A percentile compares a stretch with the other conserved stretches of the same genome.
Evolutionary conservation across 2,329 filamentous ascomycete species (phyloP).

Genomic region (Ambrosiella xylebori): DNA sequence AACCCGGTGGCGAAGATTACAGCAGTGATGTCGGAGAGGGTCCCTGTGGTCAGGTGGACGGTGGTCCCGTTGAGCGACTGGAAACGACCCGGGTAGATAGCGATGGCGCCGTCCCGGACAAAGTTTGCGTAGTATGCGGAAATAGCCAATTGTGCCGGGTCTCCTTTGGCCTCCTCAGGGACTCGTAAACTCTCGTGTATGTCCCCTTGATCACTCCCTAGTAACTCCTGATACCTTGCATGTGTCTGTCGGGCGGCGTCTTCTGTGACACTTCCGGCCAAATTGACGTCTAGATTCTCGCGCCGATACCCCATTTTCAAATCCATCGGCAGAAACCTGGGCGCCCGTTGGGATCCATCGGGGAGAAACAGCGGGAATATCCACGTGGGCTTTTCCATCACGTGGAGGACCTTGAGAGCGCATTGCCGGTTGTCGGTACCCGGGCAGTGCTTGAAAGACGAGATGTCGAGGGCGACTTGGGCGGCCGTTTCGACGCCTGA

Average conservation of each 20-base stretch:
- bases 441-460: constrained; percentile 39
- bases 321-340: constrained; percentile 54
- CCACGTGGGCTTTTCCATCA: constrained; percentile 55
- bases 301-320: constrained; percentile 54
- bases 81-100: constrained; percentile 30
- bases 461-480: constrained; percentile 54
- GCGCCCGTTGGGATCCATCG: constrained; percentile 18
- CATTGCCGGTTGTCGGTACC: constrained; percentile 21
- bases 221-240: constrained; percentile 20
- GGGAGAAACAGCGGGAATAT: constrained; percentile 44
- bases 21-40: constrained; percentile 41
- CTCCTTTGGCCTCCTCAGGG: constrained; percentile 23
- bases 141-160: constrained; percentile 50
- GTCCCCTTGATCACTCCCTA: constrained; percentile 25
- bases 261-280: constrained; percentile 42
- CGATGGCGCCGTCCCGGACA: constrained; percentile 46
- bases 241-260: constrained; percentile 31
- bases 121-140: constrained; percentile 60
- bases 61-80: constrained; percentile 21
- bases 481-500: constrained; percentile 64
- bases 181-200: constrained; percentile 26
- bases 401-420: constrained; percentile 46
- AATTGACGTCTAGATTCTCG: constrained; percentile 40
- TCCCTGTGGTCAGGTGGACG: constrained; percentile 19
- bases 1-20: constrained; percentile 66